Conservation (phyloP, 2,329 filamentous ascomycete genomes). For the Xylaria hypoxylon region DNA sequence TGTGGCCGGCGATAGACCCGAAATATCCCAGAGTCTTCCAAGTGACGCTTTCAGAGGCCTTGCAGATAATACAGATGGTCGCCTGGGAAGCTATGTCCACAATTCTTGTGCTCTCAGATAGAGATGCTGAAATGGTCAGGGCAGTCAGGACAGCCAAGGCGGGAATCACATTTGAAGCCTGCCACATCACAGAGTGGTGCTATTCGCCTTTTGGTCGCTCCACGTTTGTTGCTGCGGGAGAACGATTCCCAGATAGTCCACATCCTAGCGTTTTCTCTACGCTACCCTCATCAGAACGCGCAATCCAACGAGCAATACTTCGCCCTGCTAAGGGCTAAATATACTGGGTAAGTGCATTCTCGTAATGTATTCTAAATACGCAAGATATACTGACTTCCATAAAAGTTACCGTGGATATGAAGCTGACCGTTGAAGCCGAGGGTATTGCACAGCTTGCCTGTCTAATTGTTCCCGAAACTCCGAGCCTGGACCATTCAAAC, state of each 20-base stretch:
- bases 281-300: no score
- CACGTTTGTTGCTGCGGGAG: conserved; percentile 29
- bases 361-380: not conserved
- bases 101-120: no score
- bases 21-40: no score
- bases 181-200: conserved; percentile 27
- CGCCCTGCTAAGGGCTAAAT: not conserved
- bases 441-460: no score
- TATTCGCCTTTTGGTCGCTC: conserved; percentile 18
- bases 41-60: no score
- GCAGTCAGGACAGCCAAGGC: no score
- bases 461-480: no score
- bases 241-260: conserved; percentile 6
- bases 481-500: not conserved
- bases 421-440: no score
- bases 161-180: conserved; percentile 9
- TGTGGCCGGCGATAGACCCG: no score
- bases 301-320: not conserved
- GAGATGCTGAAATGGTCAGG: conserved; percentile 7
- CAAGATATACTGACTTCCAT: not conserved
- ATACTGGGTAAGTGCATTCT: not conserved
- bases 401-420: not conserved
- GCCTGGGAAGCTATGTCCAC: no score
- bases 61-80: not conserved
- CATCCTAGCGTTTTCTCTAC: conserved; percentile 16